phyloP scores from a whole-genome alignment of 805 yeast genomes.

The Candida tallmaniae region DNA sequence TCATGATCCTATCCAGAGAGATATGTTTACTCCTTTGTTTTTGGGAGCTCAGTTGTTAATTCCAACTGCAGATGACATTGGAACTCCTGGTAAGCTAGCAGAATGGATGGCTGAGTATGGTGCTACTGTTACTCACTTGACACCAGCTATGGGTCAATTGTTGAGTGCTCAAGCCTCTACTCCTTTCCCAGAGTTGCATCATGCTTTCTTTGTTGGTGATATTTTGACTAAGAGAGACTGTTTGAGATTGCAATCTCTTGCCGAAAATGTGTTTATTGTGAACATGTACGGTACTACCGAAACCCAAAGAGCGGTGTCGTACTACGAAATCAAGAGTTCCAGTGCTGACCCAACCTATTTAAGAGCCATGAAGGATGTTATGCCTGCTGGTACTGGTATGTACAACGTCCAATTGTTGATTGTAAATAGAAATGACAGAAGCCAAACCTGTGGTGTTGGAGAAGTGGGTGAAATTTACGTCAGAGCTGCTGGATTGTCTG shows the following conservation, averaged over 20 bases:
- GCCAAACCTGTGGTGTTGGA: constrained; percentile 95
- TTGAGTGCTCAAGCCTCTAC: constrained; percentile 93
- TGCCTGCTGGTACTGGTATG: constrained; percentile 99
- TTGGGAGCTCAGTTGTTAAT: constrained; percentile 90
- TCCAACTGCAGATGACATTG: constrained; percentile 96
- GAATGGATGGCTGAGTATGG: constrained; percentile 93
- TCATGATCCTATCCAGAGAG: constrained; percentile 99
- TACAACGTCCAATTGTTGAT: constrained; percentile 88
- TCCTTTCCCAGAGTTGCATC: constrained; percentile 79
- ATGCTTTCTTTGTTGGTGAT: constrained; percentile 98
- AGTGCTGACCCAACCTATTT: constrained; percentile 66
- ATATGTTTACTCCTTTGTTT: constrained; percentile 96
- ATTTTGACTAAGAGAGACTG: constrained; percentile 97
- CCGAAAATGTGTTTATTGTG: constrained; percentile 83
- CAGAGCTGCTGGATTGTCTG: constrained; percentile 96
- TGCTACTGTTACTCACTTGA: constrained; percentile 94
- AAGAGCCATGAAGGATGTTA: constrained; percentile 83
- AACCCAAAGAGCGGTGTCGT: constrained; percentile 97
- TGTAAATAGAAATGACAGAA: constrained; percentile 83
- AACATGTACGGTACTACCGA: constrained; percentile 99
- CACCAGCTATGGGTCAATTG: constrained; percentile 99
- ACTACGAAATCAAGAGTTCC: constrained; percentile 79
- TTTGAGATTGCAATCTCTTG: constrained; percentile 83
- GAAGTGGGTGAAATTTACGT: constrained; percentile 99
- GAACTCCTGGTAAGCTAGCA: constrained; percentile 96